Percentiles rank a stretch among this genome's conserved stretches.
These are phyloP conservation scores for Cyberlindnera meyerae DNA, from an alignment of 805 yeast species.

Conservation along the genomic window DNA sequence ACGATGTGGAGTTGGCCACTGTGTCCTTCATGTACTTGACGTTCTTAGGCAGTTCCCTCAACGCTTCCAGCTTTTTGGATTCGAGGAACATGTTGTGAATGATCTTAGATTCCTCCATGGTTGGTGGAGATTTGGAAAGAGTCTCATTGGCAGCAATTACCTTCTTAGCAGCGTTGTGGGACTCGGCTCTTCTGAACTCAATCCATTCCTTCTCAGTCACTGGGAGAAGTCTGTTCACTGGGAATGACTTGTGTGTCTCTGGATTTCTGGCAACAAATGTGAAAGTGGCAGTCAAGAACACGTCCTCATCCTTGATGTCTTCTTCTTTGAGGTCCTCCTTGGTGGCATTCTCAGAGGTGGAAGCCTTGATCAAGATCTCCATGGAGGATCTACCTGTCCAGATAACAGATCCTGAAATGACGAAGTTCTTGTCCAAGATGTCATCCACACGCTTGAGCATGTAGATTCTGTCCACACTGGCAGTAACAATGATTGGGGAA, in stretches of 20 bases:
- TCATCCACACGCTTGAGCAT: slow-evolving; percentile 82
- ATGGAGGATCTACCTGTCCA: slow-evolving; percentile 95
- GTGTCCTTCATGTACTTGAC: slow-evolving; percentile 70
- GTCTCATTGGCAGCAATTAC: slow-evolving; percentile 62
- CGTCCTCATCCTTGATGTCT: slow-evolving; percentile 57
- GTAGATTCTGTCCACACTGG: slow-evolving; percentile 87
- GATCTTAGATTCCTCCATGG: slow-evolving; percentile 66
- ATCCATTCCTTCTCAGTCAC: slow-evolving; percentile 70
- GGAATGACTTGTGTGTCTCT: slow-evolving; percentile 81
- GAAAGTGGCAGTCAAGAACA: slow-evolving; percentile 83
- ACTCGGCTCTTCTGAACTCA: slow-evolving; percentile 84
- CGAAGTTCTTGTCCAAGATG: slow-evolving; percentile 66
- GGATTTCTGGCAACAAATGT: slow-evolving; percentile 97
- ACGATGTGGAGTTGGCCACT: slow-evolving; percentile 63
- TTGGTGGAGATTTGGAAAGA: slow-evolving; percentile 62
- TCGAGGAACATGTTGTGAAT: slow-evolving; percentile 75
- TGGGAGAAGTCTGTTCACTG: slow-evolving; percentile 78
- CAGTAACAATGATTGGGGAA: slow-evolving; percentile 92
- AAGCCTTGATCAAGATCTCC: slow-evolving; percentile 91
- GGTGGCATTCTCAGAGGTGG: slow-evolving; percentile 56
- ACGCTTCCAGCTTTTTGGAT: slow-evolving; percentile 34
- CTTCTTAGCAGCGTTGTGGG: slow-evolving; percentile 83
- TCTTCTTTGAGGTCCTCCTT: slow-evolving; percentile 52
- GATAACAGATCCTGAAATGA: slow-evolving; percentile 85
- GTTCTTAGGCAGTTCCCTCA: slow-evolving; percentile 40